Conservation (phyloP, 1,139 yeast species). For the Petasospora rhodanensis region DNA sequence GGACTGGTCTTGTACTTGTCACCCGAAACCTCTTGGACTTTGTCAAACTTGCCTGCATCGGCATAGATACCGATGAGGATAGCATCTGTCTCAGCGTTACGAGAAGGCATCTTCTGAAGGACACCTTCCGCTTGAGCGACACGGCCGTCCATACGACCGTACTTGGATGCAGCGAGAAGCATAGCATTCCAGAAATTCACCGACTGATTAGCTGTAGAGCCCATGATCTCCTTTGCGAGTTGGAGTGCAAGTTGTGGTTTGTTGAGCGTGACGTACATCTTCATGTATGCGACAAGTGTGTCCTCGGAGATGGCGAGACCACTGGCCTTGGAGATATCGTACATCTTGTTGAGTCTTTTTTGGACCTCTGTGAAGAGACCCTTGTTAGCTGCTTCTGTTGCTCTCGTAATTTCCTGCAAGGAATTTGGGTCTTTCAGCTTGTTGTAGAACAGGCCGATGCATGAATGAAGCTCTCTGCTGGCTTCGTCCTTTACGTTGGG, state of each 20-base stretch:
- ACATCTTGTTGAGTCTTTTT: slow-evolving; percentile 6
- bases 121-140: slow-evolving; percentile 33
- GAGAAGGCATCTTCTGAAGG: slow-evolving; percentile 34
- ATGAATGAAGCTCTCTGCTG: too few species aligned
- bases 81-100: slow-evolving; percentile 36
- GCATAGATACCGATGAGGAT: slow-evolving; percentile 34
- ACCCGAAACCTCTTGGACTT: slow-evolving; percentile 15
- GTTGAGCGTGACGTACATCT: slow-evolving; percentile 30
- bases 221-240: slow-evolving; percentile 37
- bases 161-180: slow-evolving; percentile 36
- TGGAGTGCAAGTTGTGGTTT: slow-evolving; percentile 30
- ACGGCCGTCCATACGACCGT: slow-evolving; percentile 26
- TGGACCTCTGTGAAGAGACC: slow-evolving; percentile 13
- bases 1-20: slow-evolving; percentile 15
- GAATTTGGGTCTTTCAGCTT: slow-evolving; percentile 20
- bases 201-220: slow-evolving; percentile 29
- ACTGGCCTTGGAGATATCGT: slow-evolving; percentile 15
- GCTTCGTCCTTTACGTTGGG: too few species aligned
- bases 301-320: slow-evolving; percentile 16
- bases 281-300: slow-evolving; percentile 29
- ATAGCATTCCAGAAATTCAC: slow-evolving; percentile 42
- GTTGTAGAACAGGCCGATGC: too few species aligned
- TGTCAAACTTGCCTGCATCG: slow-evolving; percentile 27
- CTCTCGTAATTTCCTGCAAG: slow-evolving; percentile 12
- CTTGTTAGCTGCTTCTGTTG: slow-evolving; percentile 14